phyloP scores from a whole-genome alignment of 768 basidiomycete species.

The Amanita subjunquillea region DNA sequence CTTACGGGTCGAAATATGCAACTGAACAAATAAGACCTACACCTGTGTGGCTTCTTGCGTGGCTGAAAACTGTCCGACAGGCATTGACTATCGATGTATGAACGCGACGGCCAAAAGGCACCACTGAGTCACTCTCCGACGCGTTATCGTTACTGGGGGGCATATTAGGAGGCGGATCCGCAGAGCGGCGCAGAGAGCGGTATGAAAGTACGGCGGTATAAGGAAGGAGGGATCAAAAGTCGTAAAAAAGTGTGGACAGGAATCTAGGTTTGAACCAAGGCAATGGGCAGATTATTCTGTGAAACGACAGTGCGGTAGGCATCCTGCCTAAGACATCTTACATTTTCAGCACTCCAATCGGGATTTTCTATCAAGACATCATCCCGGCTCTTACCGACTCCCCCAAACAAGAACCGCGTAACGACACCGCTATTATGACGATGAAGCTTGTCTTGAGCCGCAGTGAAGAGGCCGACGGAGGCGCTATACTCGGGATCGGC shows the following conservation, averaged over 20 bases:
- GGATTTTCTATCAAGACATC: background rate
- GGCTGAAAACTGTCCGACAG: constrained; percentile 28
- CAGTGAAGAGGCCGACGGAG: too few species aligned
- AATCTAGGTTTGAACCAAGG: background rate
- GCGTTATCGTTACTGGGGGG: background rate
- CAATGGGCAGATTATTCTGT: background rate
- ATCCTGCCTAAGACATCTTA: background rate
- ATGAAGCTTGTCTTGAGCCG: too few species aligned
- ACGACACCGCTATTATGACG: background rate
- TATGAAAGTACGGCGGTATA: background rate
- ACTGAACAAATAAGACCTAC: constrained; percentile 83
- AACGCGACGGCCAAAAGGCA: background rate
- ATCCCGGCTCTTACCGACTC: background rate
- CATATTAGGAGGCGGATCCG: background rate
- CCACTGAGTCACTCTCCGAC: background rate
- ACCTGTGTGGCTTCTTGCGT: constrained; percentile 59
- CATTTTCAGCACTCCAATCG: background rate
- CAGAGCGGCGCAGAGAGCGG: background rate
- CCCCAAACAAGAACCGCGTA: background rate
- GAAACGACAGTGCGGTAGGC: background rate
- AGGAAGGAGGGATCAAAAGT: too few species aligned
- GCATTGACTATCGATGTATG: constrained; percentile 14
- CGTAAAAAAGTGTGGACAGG: background rate
- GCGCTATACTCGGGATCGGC: too few species aligned
- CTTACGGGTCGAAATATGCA: constrained; percentile 83